Conservation (phyloP, 768 basidiomycete genomes). For the Pisolithus tinctorius region DNA sequence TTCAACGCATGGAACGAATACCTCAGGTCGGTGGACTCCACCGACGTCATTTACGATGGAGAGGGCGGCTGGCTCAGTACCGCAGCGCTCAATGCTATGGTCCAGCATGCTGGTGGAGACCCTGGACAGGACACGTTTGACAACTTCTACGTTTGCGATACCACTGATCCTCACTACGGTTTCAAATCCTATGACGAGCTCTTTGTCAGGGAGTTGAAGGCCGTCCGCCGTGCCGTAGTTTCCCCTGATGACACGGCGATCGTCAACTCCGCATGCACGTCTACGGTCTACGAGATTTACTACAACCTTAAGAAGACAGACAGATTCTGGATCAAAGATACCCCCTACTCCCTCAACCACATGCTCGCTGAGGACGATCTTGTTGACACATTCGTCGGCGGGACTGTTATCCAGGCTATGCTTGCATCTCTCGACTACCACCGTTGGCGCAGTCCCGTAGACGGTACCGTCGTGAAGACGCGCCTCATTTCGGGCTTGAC, state of each 20-base stretch:
- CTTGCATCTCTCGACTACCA: no score
- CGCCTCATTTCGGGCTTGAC: conserved; percentile 34
- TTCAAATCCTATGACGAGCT: no score
- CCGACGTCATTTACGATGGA: conserved; percentile 32
- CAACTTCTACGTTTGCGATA: conserved; percentile 36
- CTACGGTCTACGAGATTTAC: conserved; percentile 37
- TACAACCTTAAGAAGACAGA: conserved; percentile 35
- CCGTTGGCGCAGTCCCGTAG: no score
- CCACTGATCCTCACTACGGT: conserved; percentile 6
- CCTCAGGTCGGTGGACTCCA: conserved; percentile 39
- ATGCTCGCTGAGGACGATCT: conserved; percentile 42
- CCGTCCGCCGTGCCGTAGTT: no score
- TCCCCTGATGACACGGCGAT: no score
- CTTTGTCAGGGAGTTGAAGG: no score
- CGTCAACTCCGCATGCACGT: conserved; percentile 36
- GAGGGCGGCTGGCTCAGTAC: conserved; percentile 44
- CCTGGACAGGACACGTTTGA: conserved; percentile 21
- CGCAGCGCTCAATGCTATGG: conserved; percentile 18
- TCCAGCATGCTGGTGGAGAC: conserved; percentile 5
- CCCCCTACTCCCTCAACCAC: conserved; percentile 53
- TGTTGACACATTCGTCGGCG: conserved; percentile 30
- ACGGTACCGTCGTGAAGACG: conserved; percentile 7
- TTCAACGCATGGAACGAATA: conserved; percentile 44
- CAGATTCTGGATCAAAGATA: conserved; percentile 55
- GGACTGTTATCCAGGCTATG: no score